These are phyloP conservation scores for Solanum arcanum DNA, from an alignment of 257 asterid species.

Conservation along the genomic window DNA sequence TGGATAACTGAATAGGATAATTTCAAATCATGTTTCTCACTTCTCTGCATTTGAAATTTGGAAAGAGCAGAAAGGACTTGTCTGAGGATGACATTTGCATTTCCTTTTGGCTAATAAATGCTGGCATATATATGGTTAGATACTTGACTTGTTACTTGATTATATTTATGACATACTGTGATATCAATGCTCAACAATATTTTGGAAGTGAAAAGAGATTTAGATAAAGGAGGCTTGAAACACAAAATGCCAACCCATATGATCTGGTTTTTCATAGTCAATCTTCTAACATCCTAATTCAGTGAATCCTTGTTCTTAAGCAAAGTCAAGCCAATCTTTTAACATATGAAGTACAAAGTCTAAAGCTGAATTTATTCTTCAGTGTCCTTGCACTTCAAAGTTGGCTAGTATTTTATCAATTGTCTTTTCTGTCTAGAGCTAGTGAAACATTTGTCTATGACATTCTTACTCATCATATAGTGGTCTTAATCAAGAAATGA, in stretches of 20 bases:
- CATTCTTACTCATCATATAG: not conserved
- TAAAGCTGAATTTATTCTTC: not conserved
- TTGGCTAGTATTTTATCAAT: not conserved
- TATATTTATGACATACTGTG: not conserved
- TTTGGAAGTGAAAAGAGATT: not conserved
- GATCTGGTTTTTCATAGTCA: not conserved
- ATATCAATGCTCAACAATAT: not conserved
- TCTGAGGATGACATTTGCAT: not conserved
- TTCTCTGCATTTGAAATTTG: not conserved
- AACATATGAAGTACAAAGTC: not conserved
- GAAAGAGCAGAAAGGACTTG: not conserved
- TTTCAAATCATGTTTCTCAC: not conserved
- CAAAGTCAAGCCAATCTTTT: not conserved
- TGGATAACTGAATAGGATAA: not conserved
- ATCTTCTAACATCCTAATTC: not conserved
- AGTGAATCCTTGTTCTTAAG: not conserved
- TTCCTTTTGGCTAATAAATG: not conserved
- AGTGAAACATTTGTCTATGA: not conserved
- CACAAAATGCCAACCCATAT: not conserved
- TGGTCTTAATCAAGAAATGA: not conserved
- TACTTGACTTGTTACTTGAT: not conserved
- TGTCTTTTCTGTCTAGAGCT: not conserved
- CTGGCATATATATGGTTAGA: not conserved
- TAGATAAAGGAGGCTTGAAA: not conserved
- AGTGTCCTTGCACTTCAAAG: not conserved